A percentile compares a stretch with the other conserved stretches of the same genome.
Conservation (phyloP, 2,329 filamentous ascomycete species). For the Pleomassaria siparia region DNA sequence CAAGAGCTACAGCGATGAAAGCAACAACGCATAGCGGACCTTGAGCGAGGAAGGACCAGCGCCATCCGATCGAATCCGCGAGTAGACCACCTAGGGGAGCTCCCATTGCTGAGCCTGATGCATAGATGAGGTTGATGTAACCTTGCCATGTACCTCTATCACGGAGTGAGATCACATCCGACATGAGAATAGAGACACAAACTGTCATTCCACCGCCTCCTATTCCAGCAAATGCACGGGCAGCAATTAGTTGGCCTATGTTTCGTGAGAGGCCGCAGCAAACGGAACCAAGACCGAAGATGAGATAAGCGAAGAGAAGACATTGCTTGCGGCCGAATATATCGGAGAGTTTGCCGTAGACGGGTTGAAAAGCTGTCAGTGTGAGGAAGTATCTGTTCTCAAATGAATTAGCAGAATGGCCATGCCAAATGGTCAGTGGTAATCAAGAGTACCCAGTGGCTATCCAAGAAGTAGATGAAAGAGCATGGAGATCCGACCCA, state of each 20-base stretch:
- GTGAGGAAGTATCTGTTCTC: conserved; percentile 67
- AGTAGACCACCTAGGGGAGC: conserved; percentile 71
- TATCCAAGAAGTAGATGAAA: conserved; percentile 77
- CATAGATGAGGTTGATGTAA: conserved; percentile 71
- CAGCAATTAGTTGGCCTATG: conserved; percentile 67
- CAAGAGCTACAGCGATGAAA: conserved; percentile 63
- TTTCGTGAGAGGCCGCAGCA: conserved; percentile 64
- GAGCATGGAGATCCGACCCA: conserved; percentile 71
- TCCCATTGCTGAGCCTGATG: conserved; percentile 66
- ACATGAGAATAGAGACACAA: conserved; percentile 68
- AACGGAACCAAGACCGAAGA: conserved; percentile 67
- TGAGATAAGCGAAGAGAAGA: conserved; percentile 63
- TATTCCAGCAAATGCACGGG: conserved; percentile 63
- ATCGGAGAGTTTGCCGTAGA: conserved; percentile 71
- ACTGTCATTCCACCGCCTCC: conserved; percentile 73
- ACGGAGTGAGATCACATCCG: conserved; percentile 69
- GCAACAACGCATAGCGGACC: conserved; percentile 68
- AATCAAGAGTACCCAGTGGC: conserved; percentile 54
- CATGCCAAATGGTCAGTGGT: background rate
- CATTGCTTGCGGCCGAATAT: conserved; percentile 70
- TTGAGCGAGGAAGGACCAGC: conserved; percentile 75
- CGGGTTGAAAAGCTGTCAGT: conserved; percentile 71
- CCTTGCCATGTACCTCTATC: conserved; percentile 75
- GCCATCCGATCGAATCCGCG: conserved; percentile 74
- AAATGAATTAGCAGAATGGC: conserved; percentile 1